A percentile compares a stretch with the other conserved stretches of the same genome.
phyloP scores from a whole-genome alignment of 2,329 filamentous ascomycete genomes.

The Scedosporium boydii region DNA sequence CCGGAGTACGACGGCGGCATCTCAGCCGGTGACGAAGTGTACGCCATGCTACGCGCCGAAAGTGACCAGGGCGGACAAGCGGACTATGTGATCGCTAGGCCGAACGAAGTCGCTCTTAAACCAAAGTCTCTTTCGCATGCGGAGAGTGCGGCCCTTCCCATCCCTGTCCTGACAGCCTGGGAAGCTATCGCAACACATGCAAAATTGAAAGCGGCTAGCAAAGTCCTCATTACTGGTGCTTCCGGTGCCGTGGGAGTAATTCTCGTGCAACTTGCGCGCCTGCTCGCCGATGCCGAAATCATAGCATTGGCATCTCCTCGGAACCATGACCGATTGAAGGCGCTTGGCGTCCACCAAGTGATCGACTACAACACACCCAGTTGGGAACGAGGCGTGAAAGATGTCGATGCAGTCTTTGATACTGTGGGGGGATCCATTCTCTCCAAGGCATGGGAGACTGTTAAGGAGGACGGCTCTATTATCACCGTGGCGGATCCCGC shows the following conservation, averaged over 20 bases:
- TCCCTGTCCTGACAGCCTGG: conserved; percentile 21
- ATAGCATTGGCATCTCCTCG: conserved; percentile 18
- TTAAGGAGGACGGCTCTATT: conserved; percentile 20
- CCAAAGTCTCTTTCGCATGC: conserved; percentile 13
- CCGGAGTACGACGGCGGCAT: conserved; percentile 14
- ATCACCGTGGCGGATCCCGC: conserved; percentile 25
- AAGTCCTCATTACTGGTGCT: conserved; percentile 20
- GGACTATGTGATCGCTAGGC: conserved; percentile 16
- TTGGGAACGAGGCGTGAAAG: conserved; percentile 15
- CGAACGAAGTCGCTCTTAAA: conserved; percentile 13
- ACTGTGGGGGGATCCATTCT: conserved; percentile 20
- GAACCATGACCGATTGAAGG: conserved; percentile 11
- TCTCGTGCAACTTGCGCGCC: conserved; percentile 19
- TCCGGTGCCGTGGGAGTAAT: conserved; percentile 19
- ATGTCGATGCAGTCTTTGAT: conserved; percentile 22
- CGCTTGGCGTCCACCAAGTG: conserved; percentile 14
- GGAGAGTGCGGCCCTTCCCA: conserved; percentile 20
- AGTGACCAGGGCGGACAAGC: conserved; percentile 16
- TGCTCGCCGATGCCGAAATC: conserved; percentile 13
- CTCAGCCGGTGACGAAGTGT: conserved; percentile 14
- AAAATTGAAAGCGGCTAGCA: conserved; percentile 7
- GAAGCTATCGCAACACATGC: conserved; percentile 16
- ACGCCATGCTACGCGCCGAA: conserved; percentile 17
- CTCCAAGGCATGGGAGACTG: conserved; percentile 17
- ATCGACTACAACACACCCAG: conserved; percentile 15